Percentiles rank a stretch among this genome's conserved stretches.
These are phyloP conservation scores for Penicillium rolfsii DNA, from an alignment of 2,329 filamentous ascomycete species.

Conservation along the genomic window DNA sequence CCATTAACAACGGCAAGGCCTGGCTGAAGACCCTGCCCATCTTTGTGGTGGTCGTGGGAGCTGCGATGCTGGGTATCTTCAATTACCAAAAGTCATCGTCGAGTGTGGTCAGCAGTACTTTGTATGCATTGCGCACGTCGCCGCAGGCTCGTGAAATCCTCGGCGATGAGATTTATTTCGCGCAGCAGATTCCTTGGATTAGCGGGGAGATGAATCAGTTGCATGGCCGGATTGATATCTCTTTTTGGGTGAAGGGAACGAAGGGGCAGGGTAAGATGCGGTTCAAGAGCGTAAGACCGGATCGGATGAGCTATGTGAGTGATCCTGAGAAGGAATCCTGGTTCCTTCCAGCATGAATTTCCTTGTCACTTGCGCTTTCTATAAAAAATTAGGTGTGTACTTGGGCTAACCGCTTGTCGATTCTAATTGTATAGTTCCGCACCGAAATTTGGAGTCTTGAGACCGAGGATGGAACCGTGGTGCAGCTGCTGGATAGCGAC, in stretches of 20 bases:
- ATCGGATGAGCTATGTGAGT: constrained; percentile 63
- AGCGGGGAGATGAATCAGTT: constrained; percentile 88
- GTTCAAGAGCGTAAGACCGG: constrained; percentile 75
- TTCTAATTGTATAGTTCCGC: constrained; percentile 63
- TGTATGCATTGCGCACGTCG: constrained; percentile 89
- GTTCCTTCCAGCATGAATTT: not conserved
- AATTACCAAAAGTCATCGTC: constrained; percentile 98
- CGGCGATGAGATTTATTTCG: constrained; percentile 85
- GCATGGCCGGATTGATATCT: constrained; percentile 85
- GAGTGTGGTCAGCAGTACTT: constrained; percentile 79
- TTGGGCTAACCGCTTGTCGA: not conserved
- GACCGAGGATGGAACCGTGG: constrained; percentile 64
- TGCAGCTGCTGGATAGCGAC: constrained; percentile 74
- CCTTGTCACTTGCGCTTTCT: not conserved
- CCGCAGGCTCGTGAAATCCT: constrained; percentile 72
- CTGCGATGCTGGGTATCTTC: constrained; percentile 84
- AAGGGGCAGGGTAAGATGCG: constrained; percentile 71
- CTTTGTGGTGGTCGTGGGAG: constrained; percentile 72
- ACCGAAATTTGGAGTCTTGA: constrained; percentile 89
- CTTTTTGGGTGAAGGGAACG: constrained; percentile 83
- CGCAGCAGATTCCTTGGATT: constrained; percentile 79
- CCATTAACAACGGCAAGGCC: constrained; percentile 53
- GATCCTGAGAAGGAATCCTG: not conserved
- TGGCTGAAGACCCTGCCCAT: constrained; percentile 78
- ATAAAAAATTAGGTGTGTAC: not conserved